These are phyloP conservation scores for Volutella citrinella DNA, from an alignment of 2,329 filamentous ascomycete genomes.

Conservation along the genomic window DNA sequence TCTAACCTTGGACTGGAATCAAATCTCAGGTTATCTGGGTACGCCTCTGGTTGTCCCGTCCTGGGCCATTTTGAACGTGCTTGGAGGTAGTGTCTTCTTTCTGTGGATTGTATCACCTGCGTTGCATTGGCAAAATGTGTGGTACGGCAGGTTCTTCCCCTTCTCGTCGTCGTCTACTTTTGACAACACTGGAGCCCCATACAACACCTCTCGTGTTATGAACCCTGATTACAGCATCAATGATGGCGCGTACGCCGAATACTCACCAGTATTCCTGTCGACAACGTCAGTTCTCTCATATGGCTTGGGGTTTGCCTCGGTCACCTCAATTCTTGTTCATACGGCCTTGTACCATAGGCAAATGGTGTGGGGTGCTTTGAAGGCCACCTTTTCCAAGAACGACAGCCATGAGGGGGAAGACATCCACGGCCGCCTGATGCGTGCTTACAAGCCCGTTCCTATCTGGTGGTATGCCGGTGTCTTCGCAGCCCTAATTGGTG, in stretches of 20 bases:
- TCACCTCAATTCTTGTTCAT: conserved; percentile 52
- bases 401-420: conserved; percentile 42
- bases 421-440: conserved; percentile 54
- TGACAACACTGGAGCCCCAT: conserved; percentile 56
- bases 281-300: conserved; percentile 55
- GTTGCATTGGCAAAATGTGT: conserved; percentile 9
- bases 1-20: conserved; percentile 45
- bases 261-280: conserved; percentile 54
- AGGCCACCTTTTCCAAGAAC: conserved; percentile 27
- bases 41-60: conserved; percentile 59
- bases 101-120: conserved; percentile 12
- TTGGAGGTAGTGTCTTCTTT: conserved; percentile 51
- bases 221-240: conserved; percentile 51
- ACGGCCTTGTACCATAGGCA: conserved; percentile 49
- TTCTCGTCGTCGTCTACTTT: conserved; percentile 53
- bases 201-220: conserved; percentile 56
- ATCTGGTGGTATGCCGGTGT: conserved; percentile 54
- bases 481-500: conserved; percentile 46
- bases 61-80: conserved; percentile 58
- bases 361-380: conserved; percentile 36
- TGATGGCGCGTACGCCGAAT: conserved; percentile 52
- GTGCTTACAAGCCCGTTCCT: conserved; percentile 52
- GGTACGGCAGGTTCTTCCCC: conserved; percentile 19
- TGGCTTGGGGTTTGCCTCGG: conserved; percentile 55
- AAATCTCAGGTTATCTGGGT: conserved; percentile 50